Evolutionary conservation across 2,329 filamentous ascomycete species (phyloP), one percentile per base, ranked within the genome.

Genomic region (Cladosporium cucumerinum): DNA sequence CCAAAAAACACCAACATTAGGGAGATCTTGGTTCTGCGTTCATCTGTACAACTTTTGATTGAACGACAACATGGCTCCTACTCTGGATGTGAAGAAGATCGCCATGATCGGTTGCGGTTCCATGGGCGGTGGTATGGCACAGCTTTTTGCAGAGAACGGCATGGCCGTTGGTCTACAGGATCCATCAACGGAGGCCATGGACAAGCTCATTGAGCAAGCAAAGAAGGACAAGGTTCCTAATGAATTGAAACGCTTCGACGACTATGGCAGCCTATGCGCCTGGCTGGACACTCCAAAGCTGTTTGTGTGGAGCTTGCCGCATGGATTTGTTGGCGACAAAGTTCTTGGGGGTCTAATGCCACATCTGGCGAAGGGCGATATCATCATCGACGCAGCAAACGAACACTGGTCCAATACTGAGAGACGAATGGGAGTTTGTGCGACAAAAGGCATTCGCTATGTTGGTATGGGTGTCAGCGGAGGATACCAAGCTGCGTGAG

Each of bases 301-400:
- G 3, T 74, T 75, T 46, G 67, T 75, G n/a, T 75, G 72, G 72
- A 72, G 70, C 30, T 66, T 75, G 36, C 73, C 73, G n/a, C 73
- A 75, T 65, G 72, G 61, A 18, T 49, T 49, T 16, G 78, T 80
- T 2, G 81, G 80, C n/a, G 82, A 84, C 69, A 77, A 73, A 3
- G 81, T 83, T 1, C 73, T 84, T 1, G 77, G 77, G 64, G 76
- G 78, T 62, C 65, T 87, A 30, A 79, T 81, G 68, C 79, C 80
- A 1, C 78, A 85, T 66, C 77, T 91, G 3, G 80, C 82, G 21
- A 78, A 79, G 52, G 85, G 85, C 16, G 88, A 91, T 72, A 85
- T 91, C 60, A 86, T 91, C 63, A 81, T 91, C 34, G 88, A 91
- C 71, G 86, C 85, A 11, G 86, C 85, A 0, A 91, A 91, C 70